Conservation (phyloP, 345 rosid species). For the Rhodomyrtus tomentosa region DNA sequence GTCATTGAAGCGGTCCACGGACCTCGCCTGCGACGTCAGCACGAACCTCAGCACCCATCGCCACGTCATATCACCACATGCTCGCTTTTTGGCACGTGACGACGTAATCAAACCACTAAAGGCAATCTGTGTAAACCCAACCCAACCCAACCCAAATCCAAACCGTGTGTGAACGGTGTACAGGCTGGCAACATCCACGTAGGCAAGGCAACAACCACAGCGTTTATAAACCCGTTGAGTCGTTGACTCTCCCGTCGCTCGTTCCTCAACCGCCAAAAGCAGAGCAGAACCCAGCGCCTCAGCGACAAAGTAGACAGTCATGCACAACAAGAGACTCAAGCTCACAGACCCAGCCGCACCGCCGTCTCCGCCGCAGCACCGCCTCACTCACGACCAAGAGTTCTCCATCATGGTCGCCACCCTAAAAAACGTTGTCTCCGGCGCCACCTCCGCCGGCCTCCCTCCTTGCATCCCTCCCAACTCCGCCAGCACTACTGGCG, state of each 20-base stretch:
- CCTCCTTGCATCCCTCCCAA: not conserved
- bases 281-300: not conserved
- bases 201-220: not conserved
- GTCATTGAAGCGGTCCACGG: not conserved
- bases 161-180: slow-evolving; percentile 18
- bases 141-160: not conserved
- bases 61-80: not conserved
- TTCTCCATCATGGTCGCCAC: slow-evolving; percentile 53
- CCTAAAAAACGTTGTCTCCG: slow-evolving; percentile 2
- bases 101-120: no score
- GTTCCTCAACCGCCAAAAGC: not conserved
- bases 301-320: no score
- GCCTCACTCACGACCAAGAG: slow-evolving; percentile 50
- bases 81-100: not conserved
- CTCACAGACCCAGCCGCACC: not conserved
- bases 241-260: not conserved
- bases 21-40: not conserved
- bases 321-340: slow-evolving; percentile 9
- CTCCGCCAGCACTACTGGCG: not conserved
- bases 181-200: not conserved
- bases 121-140: no score
- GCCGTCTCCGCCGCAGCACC: not conserved
- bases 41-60: not conserved
- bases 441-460: not conserved
- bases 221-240: slow-evolving; percentile 5